Conservation (phyloP, 495 filamentous ascomycete genomes). For the Aspergillus panamensis region DNA sequence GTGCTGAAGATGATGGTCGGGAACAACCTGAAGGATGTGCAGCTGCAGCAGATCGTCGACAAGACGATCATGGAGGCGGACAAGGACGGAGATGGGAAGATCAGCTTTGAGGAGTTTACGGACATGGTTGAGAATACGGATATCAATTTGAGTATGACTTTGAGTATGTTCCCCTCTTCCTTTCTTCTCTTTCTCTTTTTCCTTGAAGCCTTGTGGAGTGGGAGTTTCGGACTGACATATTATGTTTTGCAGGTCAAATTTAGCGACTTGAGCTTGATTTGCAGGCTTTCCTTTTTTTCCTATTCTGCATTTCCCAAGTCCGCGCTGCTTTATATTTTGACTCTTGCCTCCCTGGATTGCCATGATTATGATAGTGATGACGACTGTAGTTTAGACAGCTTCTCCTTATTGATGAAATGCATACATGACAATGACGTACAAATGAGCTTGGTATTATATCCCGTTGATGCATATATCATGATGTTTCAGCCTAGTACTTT, state of each 20-base stretch:
- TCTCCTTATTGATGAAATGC: conserved; percentile 1
- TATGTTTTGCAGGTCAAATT: not conserved
- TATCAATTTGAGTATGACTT: conserved; percentile 95
- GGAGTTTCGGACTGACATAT: not conserved
- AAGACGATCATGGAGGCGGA: conserved; percentile 99
- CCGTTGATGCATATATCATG: too few species aligned
- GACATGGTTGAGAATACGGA: conserved; percentile 99
- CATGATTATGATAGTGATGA: conserved; percentile 3
- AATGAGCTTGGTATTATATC: too few species aligned
- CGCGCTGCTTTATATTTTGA: too few species aligned
- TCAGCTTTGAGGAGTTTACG: conserved; percentile 98
- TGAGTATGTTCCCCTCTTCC: conserved; percentile 53
- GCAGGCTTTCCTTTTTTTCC: not conserved
- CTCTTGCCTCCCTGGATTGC: not conserved
- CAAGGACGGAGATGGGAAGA: conserved; percentile 91
- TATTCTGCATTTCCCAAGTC: not conserved
- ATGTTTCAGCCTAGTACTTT: too few species aligned
- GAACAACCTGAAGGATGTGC: conserved; percentile 98
- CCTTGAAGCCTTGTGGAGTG: not conserved
- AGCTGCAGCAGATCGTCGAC: conserved; percentile 92
- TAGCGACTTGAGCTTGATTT: not conserved
- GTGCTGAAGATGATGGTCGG: conserved; percentile 99
- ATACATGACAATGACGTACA: not conserved
- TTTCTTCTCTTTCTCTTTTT: not conserved
- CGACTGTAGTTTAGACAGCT: not conserved